A percentile compares a stretch with the other conserved stretches of the same genome.
These are phyloP conservation scores for Cladophialophora chaetospira DNA, from an alignment of 2,329 filamentous ascomycete species.

Conservation along the genomic window DNA sequence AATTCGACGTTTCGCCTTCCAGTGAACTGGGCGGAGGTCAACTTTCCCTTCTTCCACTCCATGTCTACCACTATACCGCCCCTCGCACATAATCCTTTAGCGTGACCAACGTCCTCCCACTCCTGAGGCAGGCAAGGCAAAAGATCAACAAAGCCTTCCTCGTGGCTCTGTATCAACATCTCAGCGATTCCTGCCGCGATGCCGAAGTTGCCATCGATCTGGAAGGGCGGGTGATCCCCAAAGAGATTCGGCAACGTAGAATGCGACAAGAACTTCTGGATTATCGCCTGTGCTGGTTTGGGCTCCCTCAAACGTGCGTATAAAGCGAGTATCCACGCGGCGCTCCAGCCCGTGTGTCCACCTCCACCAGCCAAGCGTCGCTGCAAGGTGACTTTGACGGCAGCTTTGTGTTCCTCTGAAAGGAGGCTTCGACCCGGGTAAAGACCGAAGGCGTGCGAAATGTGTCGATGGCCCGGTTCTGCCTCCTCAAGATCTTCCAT, in stretches of 20 bases:
- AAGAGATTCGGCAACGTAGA: conserved; percentile 51
- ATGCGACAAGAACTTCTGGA: conserved; percentile 43
- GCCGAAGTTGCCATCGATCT: conserved; percentile 56
- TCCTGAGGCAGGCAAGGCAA: conserved; percentile 3
- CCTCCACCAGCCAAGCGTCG: conserved; percentile 44
- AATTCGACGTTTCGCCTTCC: not conserved
- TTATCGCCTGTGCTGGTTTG: conserved; percentile 42
- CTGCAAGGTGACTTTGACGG: conserved; percentile 36
- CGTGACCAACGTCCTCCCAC: conserved; percentile 5
- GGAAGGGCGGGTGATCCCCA: conserved; percentile 51
- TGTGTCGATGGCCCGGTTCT: conserved; percentile 53
- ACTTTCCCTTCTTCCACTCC: not conserved
- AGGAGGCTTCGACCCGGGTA: conserved; percentile 43
- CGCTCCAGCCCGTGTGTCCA: conserved; percentile 56
- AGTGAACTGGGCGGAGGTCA: not conserved
- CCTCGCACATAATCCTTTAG: not conserved
- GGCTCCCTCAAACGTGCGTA: conserved; percentile 50
- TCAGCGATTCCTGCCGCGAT: conserved; percentile 51
- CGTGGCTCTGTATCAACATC: conserved; percentile 46
- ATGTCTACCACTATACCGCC: conserved; percentile 9
- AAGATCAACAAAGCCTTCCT: conserved; percentile 11
- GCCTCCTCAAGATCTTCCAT: conserved; percentile 35
- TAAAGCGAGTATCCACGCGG: conserved; percentile 54
- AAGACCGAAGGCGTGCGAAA: conserved; percentile 54
- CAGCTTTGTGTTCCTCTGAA: conserved; percentile 37